Conservation (phyloP, 2,329 filamentous ascomycete genomes). For the Colletotrichum australisinense region DNA sequence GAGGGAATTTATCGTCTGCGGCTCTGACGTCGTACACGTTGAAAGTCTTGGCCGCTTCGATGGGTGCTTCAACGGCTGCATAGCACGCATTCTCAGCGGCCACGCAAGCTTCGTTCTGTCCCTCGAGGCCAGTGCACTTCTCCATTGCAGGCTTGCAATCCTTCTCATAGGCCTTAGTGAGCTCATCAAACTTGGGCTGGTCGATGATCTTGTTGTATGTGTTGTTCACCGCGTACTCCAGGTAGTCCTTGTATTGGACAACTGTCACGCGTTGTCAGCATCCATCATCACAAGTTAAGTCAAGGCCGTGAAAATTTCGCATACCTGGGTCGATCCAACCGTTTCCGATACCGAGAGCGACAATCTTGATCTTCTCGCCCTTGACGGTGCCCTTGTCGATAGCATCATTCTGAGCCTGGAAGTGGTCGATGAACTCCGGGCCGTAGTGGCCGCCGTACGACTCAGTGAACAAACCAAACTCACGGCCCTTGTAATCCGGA, state of each 20-base stretch:
- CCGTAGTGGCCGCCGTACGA: constrained; percentile 71
- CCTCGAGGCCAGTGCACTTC: constrained; percentile 36
- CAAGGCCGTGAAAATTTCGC: neutral
- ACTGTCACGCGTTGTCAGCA: neutral
- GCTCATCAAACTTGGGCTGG: constrained; percentile 19
- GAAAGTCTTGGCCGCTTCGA: constrained; percentile 45
- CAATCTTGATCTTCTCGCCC: constrained; percentile 58
- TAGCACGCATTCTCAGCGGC: constrained; percentile 42
- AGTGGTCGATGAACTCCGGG: constrained; percentile 65
- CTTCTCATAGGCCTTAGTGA: constrained; percentile 36
- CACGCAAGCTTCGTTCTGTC: constrained; percentile 42
- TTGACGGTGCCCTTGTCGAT: constrained; percentile 56
- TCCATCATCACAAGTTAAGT: too few relatives aligned
- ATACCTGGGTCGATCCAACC: constrained; percentile 61
- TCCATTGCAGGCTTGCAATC: constrained; percentile 38
- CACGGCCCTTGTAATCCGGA: constrained; percentile 68
- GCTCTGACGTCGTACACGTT: constrained; percentile 61
- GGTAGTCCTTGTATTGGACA: constrained; percentile 54
- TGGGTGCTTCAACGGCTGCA: constrained; percentile 39
- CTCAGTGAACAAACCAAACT: constrained; percentile 65
- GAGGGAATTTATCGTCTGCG: constrained; percentile 49
- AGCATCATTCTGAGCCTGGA: constrained; percentile 66
- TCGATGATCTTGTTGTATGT: constrained; percentile 45
- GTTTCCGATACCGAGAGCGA: constrained; percentile 68
- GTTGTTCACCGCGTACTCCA: constrained; percentile 59